Conservation (phyloP, 768 basidiomycete species). For the Tylopilus sp. region DNA sequence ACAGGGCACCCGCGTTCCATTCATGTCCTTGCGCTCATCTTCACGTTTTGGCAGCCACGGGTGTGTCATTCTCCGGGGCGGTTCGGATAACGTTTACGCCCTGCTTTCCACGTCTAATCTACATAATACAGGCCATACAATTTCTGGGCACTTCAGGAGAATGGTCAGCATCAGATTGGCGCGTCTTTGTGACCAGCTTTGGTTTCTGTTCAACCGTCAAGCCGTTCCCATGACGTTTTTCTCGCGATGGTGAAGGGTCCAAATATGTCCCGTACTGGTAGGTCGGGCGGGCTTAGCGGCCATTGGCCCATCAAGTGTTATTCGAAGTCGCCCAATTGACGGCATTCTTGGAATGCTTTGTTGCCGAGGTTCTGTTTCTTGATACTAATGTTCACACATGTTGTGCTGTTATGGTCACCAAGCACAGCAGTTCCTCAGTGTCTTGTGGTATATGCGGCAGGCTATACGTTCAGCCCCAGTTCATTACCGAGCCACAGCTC, state of each 20-base stretch:
- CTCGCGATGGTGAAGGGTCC: neutral
- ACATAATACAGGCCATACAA: neutral
- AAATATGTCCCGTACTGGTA: neutral
- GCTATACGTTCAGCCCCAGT: neutral
- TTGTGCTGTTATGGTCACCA: neutral
- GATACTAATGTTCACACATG: neutral
- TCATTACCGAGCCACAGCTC: neutral
- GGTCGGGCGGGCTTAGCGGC: neutral
- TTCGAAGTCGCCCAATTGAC: neutral
- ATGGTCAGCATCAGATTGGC: neutral
- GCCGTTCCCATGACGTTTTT: neutral
- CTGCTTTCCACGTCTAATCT: conserved; percentile 2
- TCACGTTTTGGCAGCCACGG: too few relatives aligned
- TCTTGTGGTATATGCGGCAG: neutral
- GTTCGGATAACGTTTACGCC: neutral
- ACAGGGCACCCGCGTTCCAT: neutral
- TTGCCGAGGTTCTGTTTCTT: conserved; percentile 1
- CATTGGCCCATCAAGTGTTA: neutral
- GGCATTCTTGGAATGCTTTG: conserved; percentile 7
- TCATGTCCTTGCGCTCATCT: neutral
- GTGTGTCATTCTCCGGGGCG: neutral
- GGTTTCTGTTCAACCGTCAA: neutral
- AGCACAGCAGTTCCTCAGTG: neutral
- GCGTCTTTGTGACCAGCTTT: neutral
- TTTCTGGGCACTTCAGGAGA: neutral